Base-by-base conservation (phyloP, 2,329 filamentous ascomycete species). In the Penicillium sp. region DNA sequence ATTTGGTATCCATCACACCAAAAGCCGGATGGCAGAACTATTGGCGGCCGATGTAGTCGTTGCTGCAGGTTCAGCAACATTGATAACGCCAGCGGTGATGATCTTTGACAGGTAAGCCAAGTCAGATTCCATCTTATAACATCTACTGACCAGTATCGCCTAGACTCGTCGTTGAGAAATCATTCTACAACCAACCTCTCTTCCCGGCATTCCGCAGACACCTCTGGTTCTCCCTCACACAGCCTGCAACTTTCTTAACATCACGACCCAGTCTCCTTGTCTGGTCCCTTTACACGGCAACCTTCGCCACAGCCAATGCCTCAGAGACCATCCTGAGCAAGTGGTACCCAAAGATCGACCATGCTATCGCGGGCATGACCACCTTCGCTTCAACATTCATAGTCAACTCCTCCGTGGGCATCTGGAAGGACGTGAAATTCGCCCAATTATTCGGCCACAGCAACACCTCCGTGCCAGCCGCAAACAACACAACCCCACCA, bases 381-480 rank as follows among this genome's bases (percentile, higher is more conserved):
- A 96, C 96, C 69, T 96, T 96, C 77, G 79, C 84, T 67, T 87
- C 89, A 47, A 92, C 89, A 3, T 89, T 85, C 27, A 76, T 85
- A 25, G 85, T 91, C 57, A 96, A 96, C 77, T 86, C 95, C 69
- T 84, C 85, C 13, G 80, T 95, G 38, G 89, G 90, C 73, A 73
- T 75, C 49, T 90, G 93, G 84, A 96, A 96, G 74, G 92, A 96
- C 78, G 86, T 87, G 67, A 86, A 88, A 62, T 96, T 93, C 74
- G 90, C 90, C 2, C 84, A 86, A 67, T 82, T 95, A 69, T 96
- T 94, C 74, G 71, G 70, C 41, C 68, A 71, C 41, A 63, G 58
- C 46, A 62, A 59, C 33, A 62, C 60, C n/a, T 19, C 61, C 10
- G 21, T 57, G 27, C 29, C 56, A 46, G 3, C 52, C 4, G 29